Conservation (phyloP, 2,329 filamentous ascomycete species). For the Phialocephala sp. region DNA sequence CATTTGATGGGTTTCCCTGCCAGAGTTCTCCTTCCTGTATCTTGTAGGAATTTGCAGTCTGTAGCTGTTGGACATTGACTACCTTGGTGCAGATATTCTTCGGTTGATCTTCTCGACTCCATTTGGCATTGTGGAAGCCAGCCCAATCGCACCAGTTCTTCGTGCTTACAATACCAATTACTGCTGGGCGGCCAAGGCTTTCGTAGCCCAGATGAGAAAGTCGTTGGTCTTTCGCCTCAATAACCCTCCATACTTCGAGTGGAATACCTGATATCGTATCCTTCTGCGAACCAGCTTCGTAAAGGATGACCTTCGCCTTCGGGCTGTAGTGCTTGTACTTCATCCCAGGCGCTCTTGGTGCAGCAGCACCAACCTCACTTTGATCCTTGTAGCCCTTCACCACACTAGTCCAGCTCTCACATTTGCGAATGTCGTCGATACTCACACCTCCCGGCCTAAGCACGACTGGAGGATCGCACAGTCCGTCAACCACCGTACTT, state of each 20-base stretch:
- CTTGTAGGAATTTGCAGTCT: conserved; percentile 19
- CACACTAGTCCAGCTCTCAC: conserved; percentile 81
- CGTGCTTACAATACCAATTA: conserved; percentile 48
- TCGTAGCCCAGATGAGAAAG: conserved; percentile 25
- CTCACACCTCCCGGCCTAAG: conserved; percentile 87
- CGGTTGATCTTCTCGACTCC: background rate
- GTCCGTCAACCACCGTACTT: conserved; percentile 93
- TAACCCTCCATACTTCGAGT: conserved; percentile 18
- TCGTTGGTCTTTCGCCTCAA: conserved; percentile 20
- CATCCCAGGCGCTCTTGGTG: conserved; percentile 91
- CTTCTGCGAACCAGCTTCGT: conserved; percentile 60
- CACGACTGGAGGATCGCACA: conserved; percentile 80
- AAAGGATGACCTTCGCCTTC: conserved; percentile 82
- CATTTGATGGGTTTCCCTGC: background rate
- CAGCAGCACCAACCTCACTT: conserved; percentile 66
- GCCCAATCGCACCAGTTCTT: conserved; percentile 44
- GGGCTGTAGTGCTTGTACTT: conserved; percentile 99
- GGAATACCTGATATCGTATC: conserved; percentile 34
- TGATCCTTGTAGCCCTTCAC: conserved; percentile 80
- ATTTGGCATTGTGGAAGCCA: conserved; percentile 27
- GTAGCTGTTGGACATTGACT: background rate
- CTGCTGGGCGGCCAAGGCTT: conserved; percentile 15
- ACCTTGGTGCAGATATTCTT: conserved; percentile 1
- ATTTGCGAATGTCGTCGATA: conserved; percentile 75
- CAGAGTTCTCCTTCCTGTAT: conserved; percentile 30